A percentile compares a stretch with the other conserved stretches of the same genome.
Conservation (phyloP, 257 asterid species). For the Solanum chaucha region DNA sequence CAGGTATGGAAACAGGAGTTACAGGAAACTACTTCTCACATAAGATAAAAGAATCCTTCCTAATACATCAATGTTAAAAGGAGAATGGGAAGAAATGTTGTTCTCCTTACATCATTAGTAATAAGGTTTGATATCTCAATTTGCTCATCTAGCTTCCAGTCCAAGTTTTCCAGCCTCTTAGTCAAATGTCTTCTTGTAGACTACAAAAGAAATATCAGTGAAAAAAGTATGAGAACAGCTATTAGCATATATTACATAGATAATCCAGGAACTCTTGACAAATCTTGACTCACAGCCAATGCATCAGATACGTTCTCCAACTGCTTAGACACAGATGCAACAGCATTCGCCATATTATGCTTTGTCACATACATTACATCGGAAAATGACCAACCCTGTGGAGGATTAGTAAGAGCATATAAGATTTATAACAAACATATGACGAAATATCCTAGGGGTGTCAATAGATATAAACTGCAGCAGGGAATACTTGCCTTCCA, state of each 20-base stretch:
- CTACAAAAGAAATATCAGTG: conserved; percentile 26
- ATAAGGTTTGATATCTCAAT: conserved; percentile 47
- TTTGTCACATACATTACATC: conserved; percentile 76
- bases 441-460: not conserved
- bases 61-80: not conserved
- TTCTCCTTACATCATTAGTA: conserved; percentile 47
- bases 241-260: not conserved
- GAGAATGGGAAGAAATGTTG: not conserved
- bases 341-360: conserved; percentile 78
- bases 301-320: conserved; percentile 67
- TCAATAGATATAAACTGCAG: not conserved
- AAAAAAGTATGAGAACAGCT: not conserved
- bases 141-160: conserved; percentile 75
- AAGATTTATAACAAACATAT: not conserved
- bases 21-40: not conserved
- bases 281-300: conserved; percentile 44
- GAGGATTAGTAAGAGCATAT: not conserved
- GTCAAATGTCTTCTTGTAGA: conserved; percentile 63
- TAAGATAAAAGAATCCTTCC: not conserved
- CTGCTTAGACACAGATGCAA: conserved; percentile 69
- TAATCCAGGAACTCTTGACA: not conserved
- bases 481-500: conserved; percentile 56
- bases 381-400: conserved; percentile 69
- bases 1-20: not conserved
- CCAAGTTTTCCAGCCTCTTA: conserved; percentile 63